Percentiles rank a stretch among this genome's conserved stretches.
Conservation (phyloP, 768 basidiomycete species). For the Pholiota microspora region DNA sequence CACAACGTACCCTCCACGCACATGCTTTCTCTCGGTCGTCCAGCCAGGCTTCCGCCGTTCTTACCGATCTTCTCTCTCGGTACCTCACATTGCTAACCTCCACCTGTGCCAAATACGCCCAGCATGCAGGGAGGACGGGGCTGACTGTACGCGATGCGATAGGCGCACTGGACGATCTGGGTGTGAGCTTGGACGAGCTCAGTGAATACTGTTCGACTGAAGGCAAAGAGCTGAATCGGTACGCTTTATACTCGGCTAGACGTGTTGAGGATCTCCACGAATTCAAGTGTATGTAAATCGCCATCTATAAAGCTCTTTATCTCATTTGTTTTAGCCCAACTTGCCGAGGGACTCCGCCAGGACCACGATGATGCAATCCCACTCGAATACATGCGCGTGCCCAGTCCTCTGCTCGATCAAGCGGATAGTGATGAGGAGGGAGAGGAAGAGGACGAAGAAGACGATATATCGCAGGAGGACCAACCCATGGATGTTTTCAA, state of each 20-base stretch:
- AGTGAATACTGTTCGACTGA: conserved; percentile 64
- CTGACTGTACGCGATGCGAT: conserved; percentile 61
- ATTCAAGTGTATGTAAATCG: conserved; percentile 57
- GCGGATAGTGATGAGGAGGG: conserved; percentile 27
- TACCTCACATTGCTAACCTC: conserved; percentile 66
- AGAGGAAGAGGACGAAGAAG: conserved; percentile 21
- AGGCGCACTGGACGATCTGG: conserved; percentile 71
- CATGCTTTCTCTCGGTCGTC: conserved; percentile 78
- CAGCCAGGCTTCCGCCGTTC: conserved; percentile 62
- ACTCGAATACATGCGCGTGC: conserved; percentile 43
- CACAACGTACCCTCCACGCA: conserved; percentile 71
- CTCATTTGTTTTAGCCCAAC: conserved; percentile 47
- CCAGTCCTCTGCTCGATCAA: conserved; percentile 30
- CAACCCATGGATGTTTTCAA: not conserved
- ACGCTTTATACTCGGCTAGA: conserved; percentile 60
- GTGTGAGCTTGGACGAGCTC: conserved; percentile 69
- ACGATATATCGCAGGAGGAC: conserved; percentile 5
- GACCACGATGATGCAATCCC: conserved; percentile 55
- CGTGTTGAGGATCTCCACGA: conserved; percentile 73
- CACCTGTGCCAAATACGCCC: conserved; percentile 70
- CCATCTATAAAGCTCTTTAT: conserved; percentile 19
- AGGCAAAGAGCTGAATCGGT: conserved; percentile 65
- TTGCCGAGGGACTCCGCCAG: conserved; percentile 54
- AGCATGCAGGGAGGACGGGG: conserved; percentile 66
- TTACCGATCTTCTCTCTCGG: conserved; percentile 75